Conservation (phyloP, 768 basidiomycete species). For the Lentinula sp. region DNA sequence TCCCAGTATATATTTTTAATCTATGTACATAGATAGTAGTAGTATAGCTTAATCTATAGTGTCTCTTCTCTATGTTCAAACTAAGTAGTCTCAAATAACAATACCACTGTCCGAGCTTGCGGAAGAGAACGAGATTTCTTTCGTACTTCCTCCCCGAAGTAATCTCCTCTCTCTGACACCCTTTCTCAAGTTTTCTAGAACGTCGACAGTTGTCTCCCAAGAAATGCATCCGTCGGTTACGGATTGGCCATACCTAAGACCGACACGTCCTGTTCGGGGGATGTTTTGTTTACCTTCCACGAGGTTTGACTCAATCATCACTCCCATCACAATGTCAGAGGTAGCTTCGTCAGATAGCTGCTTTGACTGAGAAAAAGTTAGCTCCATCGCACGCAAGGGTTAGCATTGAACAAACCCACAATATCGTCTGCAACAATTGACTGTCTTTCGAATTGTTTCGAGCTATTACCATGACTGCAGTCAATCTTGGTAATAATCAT, state of each 20-base stretch:
- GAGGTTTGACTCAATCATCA: slow-evolving; percentile 97
- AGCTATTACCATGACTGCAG: slow-evolving; percentile 95
- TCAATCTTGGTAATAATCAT: slow-evolving; percentile 47
- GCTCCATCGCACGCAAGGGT: background rate
- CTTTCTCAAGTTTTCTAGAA: slow-evolving; percentile 68
- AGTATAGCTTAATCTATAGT: background rate
- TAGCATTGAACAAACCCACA: slow-evolving; percentile 34
- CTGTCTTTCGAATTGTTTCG: slow-evolving; percentile 88
- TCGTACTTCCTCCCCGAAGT: background rate
- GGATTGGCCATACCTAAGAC: slow-evolving; percentile 72
- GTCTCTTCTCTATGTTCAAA: background rate
- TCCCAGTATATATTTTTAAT: too few species aligned
- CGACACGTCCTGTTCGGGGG: slow-evolving; percentile 59
- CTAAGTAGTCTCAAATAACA: background rate
- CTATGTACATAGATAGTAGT: too few species aligned
- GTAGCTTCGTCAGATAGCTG: slow-evolving; percentile 79
- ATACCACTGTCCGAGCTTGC: background rate
- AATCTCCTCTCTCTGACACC: slow-evolving; percentile 14
- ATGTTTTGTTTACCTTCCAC: slow-evolving; percentile 88
- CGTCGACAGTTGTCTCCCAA: slow-evolving; percentile 71
- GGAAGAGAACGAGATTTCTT: background rate
- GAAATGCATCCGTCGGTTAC: slow-evolving; percentile 92
- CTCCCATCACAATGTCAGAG: slow-evolving; percentile 72
- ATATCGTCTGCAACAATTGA: slow-evolving; percentile 86
- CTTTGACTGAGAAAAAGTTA: slow-evolving; percentile 49